Base-by-base conservation (phyloP, 176 grass and related monocot genomes). In the Aechmea fasciata region DNA sequence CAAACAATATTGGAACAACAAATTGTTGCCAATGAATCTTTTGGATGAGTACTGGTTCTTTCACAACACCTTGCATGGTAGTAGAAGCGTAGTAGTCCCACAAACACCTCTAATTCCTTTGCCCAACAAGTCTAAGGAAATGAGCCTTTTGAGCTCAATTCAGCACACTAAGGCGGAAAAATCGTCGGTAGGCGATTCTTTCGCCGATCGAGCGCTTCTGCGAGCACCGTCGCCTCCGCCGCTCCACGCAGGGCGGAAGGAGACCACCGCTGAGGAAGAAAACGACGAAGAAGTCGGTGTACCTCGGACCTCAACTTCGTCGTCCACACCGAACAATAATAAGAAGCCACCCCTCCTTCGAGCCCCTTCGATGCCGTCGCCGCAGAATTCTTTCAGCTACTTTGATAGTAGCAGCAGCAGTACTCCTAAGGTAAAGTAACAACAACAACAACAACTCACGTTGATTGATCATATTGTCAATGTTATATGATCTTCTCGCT, bases 21-120 rank as follows among this genome's bases (percentile, higher is more conserved):
- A 55, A 24, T 22, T 54, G 14, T 12, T 10, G 23, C 79, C 80
- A 11, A 69, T 87, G 76, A 78, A 89, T 48, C 48, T 96, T 65
- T 79, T 89, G 14, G 92, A 96, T 48, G 92, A 96, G 51, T 73
- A 73, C 66, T 96, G 92, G 92, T 91, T 96, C 85, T 91, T 89
- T 74, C 73, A 80, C 80, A 96, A 91, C 85, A 70, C 76, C 50
- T 74, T 96, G 54, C 77, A 51, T 33, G 54, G n/a, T 48, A 67
- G 66, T 24, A 61, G 47, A 49, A 33, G 12, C 14, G 57, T 69
- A 65, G 1, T 10, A 28, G 1, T 47, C 41, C 19, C 48, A 63
- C 54, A 20, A 11, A 52, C 3, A 59, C 50, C 67, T 47, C 85
- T 73, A n/a, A n/a, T n/a, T 50, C 28, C 18, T 59, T 71, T 70